Base-by-base conservation (phyloP, 371 early-diverging fungal genomes). In the Circinella minor region DNA sequence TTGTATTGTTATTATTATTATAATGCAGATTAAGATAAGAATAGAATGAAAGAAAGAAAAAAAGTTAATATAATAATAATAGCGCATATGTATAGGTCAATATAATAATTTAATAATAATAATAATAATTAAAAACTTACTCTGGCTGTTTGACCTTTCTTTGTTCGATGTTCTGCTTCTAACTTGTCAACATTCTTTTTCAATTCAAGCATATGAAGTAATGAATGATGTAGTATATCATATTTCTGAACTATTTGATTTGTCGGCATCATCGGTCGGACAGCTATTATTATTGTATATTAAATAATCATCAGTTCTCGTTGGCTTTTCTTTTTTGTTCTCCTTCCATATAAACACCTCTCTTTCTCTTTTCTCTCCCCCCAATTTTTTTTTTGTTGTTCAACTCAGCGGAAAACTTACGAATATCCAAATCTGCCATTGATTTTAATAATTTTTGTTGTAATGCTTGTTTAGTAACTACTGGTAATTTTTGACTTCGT, bases 131-230 rank as follows among this genome's bases (percentile, higher is more conserved):
- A 11, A 27, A 18, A 18, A 65, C 37, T 37, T 36, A 46, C 54
- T 17, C 37, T 51, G 49, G 49, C 65, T 13, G 18, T 36, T 36
- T 65, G 65, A 5, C 61, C 51, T 11, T 61, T 36, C 51, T 39
- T 48, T 18, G 68, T 17, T 5, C 62, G 61, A 39, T 92, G 79
- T 57, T 95, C 95, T 13, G 84, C 78, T 74, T 96, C 95, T 27
- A 88, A 74, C 77, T 91, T 91, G 74, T 96, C 96, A 5, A 86
- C 89, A n/a, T 85, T 78, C 74, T 92, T 93, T 76, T 93, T 94
- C 60, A 93, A 76, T 65, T 96, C 97, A 66, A 95, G 75, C 74
- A 95, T 75, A n/a, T 83, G 86, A 51, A 93, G 73, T 62, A 95
- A 87, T 10, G 89, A 90, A 67, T 83, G 79, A 65, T 89, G 89